phyloP scores from a whole-genome alignment of 73 alveolate species.

The Stentor roeselii region DNA sequence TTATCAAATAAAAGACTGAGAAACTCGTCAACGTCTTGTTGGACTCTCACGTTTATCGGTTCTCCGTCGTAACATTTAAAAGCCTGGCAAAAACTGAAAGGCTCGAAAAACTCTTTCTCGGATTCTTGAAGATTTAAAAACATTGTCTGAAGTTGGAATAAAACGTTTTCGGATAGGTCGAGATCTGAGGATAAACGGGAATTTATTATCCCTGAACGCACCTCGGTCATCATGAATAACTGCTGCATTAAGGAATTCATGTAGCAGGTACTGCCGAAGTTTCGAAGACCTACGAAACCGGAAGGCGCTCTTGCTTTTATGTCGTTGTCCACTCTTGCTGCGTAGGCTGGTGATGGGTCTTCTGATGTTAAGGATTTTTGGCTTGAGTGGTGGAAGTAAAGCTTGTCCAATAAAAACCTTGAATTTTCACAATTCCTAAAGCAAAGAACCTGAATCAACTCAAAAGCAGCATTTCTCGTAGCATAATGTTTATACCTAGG shows the following conservation, averaged over 20 bases:
- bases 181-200: constrained; percentile 38
- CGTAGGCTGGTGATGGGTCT: too few relatives aligned
- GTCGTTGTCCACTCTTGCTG: constrained; percentile 47
- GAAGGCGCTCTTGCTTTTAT: constrained; percentile 49
- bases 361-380: constrained; percentile 62
- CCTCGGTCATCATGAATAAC: constrained; percentile 87
- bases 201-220: constrained; percentile 64
- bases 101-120: constrained; percentile 88
- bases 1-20: constrained; percentile 83
- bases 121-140: constrained; percentile 85
- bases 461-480: constrained; percentile 70
- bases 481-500: constrained; percentile 55
- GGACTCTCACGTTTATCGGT: constrained; percentile 74
- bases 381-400: constrained; percentile 28
- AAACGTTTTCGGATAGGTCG: constrained; percentile 52
- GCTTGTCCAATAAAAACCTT: constrained; percentile 33
- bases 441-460: constrained; percentile 43
- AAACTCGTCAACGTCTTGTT: constrained; percentile 95
- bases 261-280: constrained; percentile 94
- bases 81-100: constrained; percentile 78
- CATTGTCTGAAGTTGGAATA: constrained; percentile 79
- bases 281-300: constrained; percentile 89
- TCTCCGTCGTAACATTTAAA: constrained; percentile 69
- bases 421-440: constrained; percentile 35
- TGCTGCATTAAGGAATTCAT: constrained; percentile 91